Base-by-base conservation (phyloP, 2,329 filamentous ascomycete species). In the Chaetothyriales sp. region DNA sequence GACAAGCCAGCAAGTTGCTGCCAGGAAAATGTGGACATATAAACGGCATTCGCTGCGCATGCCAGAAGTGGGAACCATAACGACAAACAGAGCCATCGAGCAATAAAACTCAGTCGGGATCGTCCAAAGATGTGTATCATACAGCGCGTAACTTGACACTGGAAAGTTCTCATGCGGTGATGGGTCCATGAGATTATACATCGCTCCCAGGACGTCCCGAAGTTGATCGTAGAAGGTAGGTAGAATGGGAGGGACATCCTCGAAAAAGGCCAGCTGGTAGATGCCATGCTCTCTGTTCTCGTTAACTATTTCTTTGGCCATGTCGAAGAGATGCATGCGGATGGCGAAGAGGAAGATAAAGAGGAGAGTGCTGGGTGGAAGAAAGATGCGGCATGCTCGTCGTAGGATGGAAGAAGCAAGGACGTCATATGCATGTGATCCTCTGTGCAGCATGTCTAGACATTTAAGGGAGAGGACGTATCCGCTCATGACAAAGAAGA, bases 401-500 rank as follows among this genome's bases (percentile, higher is more conserved):
- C 68, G 66, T 46, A 70, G 69, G 12, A 68, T 66, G 1, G 65
- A 64, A 1, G 68, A 69, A 20, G 67, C 63, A n/a, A 70, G 55
- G 6, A 60, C 56, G 9, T 62, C 60, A 47, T 69, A 67, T 1
- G 65, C 64, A 49, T 67, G 62, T 28, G 60, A 43, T 61, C 59
- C 52, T n/a, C 53, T 64, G 39, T 64, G 64, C 43, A 68, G 65
- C 26, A 63, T 60, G 53, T 65, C 68, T 47, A 68, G 54, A 4
- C 64, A 65, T 49, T 66, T 67, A 46, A 67, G 65, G 15, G 69
- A 70, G 42, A 71, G 60, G 18, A 70, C 68, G 51, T 71, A 72
- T 47, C 69, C 69, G 15, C 67, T 70, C 19, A 72, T 65, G 36
- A 72, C 65, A 54, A 72, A 72, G 60, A 72, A 72, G 36, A 72